Conservation (phyloP, 352 stramenopile genomes). For the Phytophthora sp. region DNA sequence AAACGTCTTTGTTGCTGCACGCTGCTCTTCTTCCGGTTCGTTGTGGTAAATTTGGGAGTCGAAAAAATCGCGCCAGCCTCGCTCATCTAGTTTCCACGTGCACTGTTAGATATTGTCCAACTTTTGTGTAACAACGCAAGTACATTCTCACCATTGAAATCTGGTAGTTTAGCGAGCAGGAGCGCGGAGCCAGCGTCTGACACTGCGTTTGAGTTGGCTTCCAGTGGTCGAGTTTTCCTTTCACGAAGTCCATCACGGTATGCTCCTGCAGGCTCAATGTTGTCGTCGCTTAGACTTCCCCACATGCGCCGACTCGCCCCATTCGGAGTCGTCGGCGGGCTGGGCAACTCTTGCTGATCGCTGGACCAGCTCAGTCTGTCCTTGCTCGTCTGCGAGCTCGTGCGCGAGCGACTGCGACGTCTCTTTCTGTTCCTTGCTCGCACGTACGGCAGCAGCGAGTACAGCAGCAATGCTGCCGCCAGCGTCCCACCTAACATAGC, state of each 20-base stretch:
- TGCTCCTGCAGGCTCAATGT: conserved; percentile 22
- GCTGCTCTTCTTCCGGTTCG: conserved; percentile 14
- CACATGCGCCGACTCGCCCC: conserved; percentile 24
- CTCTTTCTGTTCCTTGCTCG: conserved; percentile 18
- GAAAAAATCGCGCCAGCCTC: conserved; percentile 56
- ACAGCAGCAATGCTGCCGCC: conserved; percentile 30
- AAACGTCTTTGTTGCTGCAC: conserved; percentile 10
- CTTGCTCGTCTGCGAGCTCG: conserved; percentile 8
- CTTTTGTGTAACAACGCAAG: neutral
- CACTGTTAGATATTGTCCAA: conserved; percentile 6
- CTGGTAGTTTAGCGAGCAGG: conserved; percentile 38
- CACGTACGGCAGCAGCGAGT: conserved; percentile 32
- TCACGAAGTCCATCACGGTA: conserved; percentile 11
- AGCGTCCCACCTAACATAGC: conserved; percentile 35
- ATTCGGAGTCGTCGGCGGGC: conserved; percentile 17
- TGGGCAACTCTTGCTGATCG: conserved; percentile 5
- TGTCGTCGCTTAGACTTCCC: conserved; percentile 10
- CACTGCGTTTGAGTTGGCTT: conserved; percentile 10
- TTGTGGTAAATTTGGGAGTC: conserved; percentile 52
- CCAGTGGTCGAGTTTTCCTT: conserved; percentile 5
- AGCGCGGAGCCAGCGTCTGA: conserved; percentile 30
- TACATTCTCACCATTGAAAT: conserved; percentile 43
- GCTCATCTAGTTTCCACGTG: conserved; percentile 36
- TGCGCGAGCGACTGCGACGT: conserved; percentile 15
- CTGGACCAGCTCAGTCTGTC: conserved; percentile 3